Evolutionary conservation across 352 stramenopile genomes (phyloP).

Genomic region (Globisporangium acanthophoron): DNA sequence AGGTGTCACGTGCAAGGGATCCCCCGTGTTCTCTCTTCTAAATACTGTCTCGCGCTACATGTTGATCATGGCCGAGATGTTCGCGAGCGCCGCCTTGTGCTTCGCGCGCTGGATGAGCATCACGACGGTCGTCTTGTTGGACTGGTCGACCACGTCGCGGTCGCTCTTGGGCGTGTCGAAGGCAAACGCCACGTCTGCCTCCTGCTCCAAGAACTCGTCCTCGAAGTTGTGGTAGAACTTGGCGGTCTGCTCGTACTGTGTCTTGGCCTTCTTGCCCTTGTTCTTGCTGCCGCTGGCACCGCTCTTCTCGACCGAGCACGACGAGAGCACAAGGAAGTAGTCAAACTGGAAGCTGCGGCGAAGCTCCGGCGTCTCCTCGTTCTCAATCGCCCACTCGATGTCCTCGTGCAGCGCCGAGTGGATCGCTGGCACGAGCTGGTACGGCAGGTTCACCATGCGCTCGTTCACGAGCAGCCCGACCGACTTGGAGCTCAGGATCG

Average conservation of each 20-base stretch:
- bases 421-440: slow-evolving; percentile 75
- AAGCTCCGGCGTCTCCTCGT: slow-evolving; percentile 58
- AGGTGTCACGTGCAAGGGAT: background rate
- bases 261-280: slow-evolving; percentile 76
- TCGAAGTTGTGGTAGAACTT: slow-evolving; percentile 87
- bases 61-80: slow-evolving; percentile 80
- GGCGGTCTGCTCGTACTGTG: slow-evolving; percentile 47
- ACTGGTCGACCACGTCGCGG: slow-evolving; percentile 49
- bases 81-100: slow-evolving; percentile 76
- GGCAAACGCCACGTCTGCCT: slow-evolving; percentile 60
- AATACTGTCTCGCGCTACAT: slow-evolving; percentile 50
- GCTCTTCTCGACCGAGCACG: slow-evolving; percentile 55
- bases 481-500: slow-evolving; percentile 50
- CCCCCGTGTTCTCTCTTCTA: slow-evolving; percentile 16
- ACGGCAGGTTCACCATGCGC: slow-evolving; percentile 84
- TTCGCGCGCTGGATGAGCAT: slow-evolving; percentile 74
- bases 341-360: slow-evolving; percentile 72
- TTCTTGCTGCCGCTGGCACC: slow-evolving; percentile 21
- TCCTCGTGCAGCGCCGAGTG: slow-evolving; percentile 80
- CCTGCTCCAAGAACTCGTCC: slow-evolving; percentile 79
- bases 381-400: slow-evolving; percentile 80
- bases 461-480: slow-evolving; percentile 77
- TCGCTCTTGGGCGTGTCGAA: slow-evolving; percentile 71
- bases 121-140: slow-evolving; percentile 64
- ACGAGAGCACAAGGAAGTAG: slow-evolving; percentile 77